Conservation (phyloP, 306 rosid species). For the Potentilla sterilis region DNA sequence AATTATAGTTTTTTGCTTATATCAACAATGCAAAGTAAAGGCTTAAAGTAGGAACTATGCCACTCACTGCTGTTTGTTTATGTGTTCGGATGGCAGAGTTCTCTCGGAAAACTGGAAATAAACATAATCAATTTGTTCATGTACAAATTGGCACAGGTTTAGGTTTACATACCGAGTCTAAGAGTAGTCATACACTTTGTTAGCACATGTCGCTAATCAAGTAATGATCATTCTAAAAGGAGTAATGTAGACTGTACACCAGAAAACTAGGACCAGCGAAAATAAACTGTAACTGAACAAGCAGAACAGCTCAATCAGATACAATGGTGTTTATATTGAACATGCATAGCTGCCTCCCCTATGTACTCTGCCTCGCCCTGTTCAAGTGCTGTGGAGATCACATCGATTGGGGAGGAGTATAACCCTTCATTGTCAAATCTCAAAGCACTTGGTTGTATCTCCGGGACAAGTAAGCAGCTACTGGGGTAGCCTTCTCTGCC, state of each 20-base stretch:
- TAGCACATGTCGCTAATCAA: too few relatives aligned
- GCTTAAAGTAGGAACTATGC: too few relatives aligned
- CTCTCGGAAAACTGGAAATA: not conserved
- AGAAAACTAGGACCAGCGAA: not conserved
- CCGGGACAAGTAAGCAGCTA: conserved; percentile 28
- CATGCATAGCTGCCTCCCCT: conserved; percentile 15
- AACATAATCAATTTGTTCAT: not conserved
- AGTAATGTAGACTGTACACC: not conserved
- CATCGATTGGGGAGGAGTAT: conserved; percentile 50
- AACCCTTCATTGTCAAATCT: conserved; percentile 47
- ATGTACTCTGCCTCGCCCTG: conserved; percentile 29
- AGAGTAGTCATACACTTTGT: not conserved
- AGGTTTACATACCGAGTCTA: not conserved
- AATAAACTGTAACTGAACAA: not conserved
- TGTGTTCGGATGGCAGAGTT: not conserved
- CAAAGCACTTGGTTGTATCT: conserved; percentile 54
- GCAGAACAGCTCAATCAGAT: conserved; percentile 10
- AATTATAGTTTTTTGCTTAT: not conserved
- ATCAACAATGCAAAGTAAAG: not conserved
- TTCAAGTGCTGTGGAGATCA: conserved; percentile 40
- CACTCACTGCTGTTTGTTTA: not conserved
- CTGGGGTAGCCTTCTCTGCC: too few relatives aligned
- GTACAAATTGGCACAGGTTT: not conserved
- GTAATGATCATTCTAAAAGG: not conserved
- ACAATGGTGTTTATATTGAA: conserved; percentile 19